A percentile compares a stretch with the other conserved stretches of the same genome.
These are phyloP conservation scores for Mycena chlorophos DNA, from an alignment of 768 basidiomycete genomes.

Conservation along the genomic window DNA sequence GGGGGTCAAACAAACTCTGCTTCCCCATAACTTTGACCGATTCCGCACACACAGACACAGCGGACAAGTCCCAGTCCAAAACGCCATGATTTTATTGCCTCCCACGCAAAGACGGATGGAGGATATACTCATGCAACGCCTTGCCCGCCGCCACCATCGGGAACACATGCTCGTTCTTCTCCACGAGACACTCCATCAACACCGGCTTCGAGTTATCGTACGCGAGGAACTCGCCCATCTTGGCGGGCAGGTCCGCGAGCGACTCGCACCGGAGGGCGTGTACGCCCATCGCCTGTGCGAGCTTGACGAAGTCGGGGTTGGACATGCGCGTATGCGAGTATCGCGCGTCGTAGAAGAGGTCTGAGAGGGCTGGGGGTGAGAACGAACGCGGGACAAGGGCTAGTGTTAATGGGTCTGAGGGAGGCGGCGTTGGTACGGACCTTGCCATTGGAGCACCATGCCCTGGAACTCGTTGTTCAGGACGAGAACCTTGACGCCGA, in stretches of 20 bases:
- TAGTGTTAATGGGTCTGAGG: background rate
- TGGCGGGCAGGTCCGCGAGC: conserved; percentile 77
- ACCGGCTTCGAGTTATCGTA: conserved; percentile 87
- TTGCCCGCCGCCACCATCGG: conserved; percentile 95
- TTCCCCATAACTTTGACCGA: too few relatives aligned
- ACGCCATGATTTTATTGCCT: too few relatives aligned
- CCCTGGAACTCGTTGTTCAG: conserved; percentile 98
- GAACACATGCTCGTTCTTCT: conserved; percentile 84
- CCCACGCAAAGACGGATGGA: conserved; percentile 64
- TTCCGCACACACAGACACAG: too few relatives aligned
- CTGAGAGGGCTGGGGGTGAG: conserved; percentile 35
- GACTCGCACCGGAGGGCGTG: conserved; percentile 80
- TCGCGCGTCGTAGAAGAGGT: conserved; percentile 95
- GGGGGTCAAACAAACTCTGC: too few relatives aligned
- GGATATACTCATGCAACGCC: conserved; percentile 87
- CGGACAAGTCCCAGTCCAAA: too few relatives aligned
- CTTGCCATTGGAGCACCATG: conserved; percentile 99
- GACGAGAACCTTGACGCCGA: conserved; percentile 92
- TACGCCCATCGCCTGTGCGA: conserved; percentile 89
- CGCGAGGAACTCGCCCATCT: conserved; percentile 99
- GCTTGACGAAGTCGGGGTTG: conserved; percentile 91
- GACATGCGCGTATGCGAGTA: conserved; percentile 96
- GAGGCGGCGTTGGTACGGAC: conserved; percentile 44
- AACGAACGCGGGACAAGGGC: too few relatives aligned
- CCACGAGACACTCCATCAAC: conserved; percentile 87